These are phyloP conservation scores for Panicum hallii DNA, from an alignment of 202 grass and related monocot genomes.

Conservation along the genomic window DNA sequence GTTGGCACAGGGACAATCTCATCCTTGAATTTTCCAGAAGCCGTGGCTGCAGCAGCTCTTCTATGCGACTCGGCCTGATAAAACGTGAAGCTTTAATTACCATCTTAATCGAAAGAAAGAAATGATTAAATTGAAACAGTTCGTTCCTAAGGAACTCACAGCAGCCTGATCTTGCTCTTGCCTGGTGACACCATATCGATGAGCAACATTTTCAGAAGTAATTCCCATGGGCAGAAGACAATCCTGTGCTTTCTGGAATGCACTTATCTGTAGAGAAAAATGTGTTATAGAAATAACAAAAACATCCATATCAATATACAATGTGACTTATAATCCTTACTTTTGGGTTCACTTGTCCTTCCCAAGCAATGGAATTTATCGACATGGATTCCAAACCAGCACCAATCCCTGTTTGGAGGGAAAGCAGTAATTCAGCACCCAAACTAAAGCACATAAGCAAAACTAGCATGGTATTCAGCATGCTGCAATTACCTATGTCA, in stretches of 20 bases:
- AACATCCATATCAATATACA: not conserved
- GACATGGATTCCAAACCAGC: conserved; percentile 96
- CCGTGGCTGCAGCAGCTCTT: conserved; percentile 82
- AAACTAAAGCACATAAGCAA: not conserved
- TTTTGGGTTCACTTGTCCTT: conserved; percentile 88
- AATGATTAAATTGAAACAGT: conserved; percentile 12
- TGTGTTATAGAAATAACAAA: conserved; percentile 14
- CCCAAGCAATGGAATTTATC: conserved; percentile 65
- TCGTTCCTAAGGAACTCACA: conserved; percentile 59
- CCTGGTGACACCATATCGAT: conserved; percentile 79
- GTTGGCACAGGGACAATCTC: conserved; percentile 91
- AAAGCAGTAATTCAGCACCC: conserved; percentile 35
- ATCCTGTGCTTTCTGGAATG: conserved; percentile 84
- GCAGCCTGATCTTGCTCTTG: conserved; percentile 91
- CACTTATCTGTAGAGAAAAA: conserved; percentile 61
- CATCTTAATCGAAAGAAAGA: not conserved
- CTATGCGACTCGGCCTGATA: conserved; percentile 86
- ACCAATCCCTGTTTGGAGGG: conserved; percentile 73
- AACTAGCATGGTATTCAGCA: not conserved
- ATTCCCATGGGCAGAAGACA: conserved; percentile 98
- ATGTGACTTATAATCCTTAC: conserved; percentile 35
- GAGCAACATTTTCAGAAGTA: conserved; percentile 97
- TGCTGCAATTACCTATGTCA: conserved; percentile 66
- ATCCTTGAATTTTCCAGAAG: conserved; percentile 93
- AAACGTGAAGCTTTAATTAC: not conserved